Conservation (phyloP, 202 grass and related monocot genomes). For the Schoenoplectus triqueter region DNA sequence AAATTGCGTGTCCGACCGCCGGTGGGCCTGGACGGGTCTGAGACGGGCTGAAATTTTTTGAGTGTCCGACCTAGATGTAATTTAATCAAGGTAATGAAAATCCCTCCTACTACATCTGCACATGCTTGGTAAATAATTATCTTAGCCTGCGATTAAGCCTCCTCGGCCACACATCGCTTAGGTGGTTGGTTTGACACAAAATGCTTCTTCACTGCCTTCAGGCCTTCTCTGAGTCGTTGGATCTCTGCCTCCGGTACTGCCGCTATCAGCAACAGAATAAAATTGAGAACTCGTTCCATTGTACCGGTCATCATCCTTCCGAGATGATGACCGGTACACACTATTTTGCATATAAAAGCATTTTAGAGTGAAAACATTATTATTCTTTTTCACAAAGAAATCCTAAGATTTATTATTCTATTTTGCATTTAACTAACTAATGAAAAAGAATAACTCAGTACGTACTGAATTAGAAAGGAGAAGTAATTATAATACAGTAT, state of each 20-base stretch:
- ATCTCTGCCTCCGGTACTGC: conserved; percentile 49
- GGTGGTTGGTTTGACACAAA: conserved; percentile 54
- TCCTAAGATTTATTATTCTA: conserved; percentile 39
- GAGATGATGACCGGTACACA: conserved; percentile 69
- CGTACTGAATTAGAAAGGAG: too few species aligned
- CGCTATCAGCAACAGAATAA: conserved; percentile 49
- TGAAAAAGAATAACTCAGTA: too few species aligned
- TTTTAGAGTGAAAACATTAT: conserved; percentile 43
- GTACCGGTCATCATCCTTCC: too few species aligned
- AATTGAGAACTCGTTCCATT: conserved; percentile 68
- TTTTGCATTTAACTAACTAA: too few species aligned
- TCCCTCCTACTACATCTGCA: conserved; percentile 32
- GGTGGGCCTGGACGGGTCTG: too few species aligned
- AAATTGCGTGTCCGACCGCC: too few species aligned
- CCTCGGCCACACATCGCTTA: conserved; percentile 38
- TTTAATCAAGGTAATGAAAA: not conserved
- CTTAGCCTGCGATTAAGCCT: conserved; percentile 41
- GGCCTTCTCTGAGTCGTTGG: conserved; percentile 47
- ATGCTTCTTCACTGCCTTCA: conserved; percentile 56
- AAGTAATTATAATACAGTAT: too few species aligned
- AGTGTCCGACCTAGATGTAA: too few species aligned
- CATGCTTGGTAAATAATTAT: conserved; percentile 37
- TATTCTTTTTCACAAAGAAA: too few species aligned
- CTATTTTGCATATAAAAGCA: conserved; percentile 58
- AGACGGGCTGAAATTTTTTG: too few species aligned